Evolutionary conservation across 345 rosid species (phyloP), one percentile per base, ranked within the genome.

Genomic region (Capsella bursapastoris): DNA sequence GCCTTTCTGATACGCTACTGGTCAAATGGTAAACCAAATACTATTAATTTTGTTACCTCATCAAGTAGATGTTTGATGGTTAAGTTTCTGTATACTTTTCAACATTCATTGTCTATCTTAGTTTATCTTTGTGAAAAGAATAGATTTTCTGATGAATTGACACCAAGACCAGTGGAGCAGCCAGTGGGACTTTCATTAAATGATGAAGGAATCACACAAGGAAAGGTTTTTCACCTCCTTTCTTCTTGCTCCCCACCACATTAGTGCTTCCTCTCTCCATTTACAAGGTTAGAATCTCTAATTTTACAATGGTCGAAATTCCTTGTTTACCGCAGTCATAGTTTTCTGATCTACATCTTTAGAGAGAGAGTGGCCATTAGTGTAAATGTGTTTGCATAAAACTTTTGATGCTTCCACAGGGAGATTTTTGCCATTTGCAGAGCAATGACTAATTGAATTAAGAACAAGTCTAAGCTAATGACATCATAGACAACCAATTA

Each of bases 101-200:
- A 76, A 64, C 61, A 57, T 56, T 77, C 66, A 77, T 22, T 70
- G 65, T 27, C 57, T 35, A 55, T 8, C 7, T 45, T 29, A 55
- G 80, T 70, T 55, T 29, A 47, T 76, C 65, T 55, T 55, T 35
- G 71, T 76, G 60, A 63, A 52, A 70, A 66, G 28, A 61, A 29
- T 38, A 70, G 71, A 76, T 64, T 5, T 64, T 76, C 3, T 14
- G 53, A 45, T 76, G 52, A 76, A 31, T 45, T 62, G 53, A 76
- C 25, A 69, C 53, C 59, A 70, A 70, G 38, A 70, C 40, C 52
- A 76, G 66, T 76, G 79, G 49, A 53, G 32, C 53, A 63, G 44
- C 59, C 51, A 77, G 76, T 70, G 56, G 70, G 56, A 77, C 76
- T 77, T 77, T 70, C 80, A 77, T 70, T 64, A 57, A 77, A 57